Percentiles rank a stretch among this genome's conserved stretches.
phyloP scores from a whole-genome alignment of 2,329 filamentous ascomycete species.

The Huntiella savannae region DNA sequence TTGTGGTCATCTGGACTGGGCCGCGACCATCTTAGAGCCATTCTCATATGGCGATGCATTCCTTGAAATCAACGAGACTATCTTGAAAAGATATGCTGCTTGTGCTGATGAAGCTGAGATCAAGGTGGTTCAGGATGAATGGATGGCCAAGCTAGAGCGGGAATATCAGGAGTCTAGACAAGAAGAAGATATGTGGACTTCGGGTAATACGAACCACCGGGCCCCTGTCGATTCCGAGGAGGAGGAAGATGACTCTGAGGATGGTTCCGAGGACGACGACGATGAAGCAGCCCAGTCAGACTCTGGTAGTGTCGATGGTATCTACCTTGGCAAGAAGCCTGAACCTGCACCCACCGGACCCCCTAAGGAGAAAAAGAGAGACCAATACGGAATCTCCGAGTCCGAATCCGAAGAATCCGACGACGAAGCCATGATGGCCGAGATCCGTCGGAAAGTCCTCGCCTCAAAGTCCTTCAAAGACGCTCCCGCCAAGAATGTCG shows the following conservation, averaged over 20 bases:
- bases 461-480: conserved; percentile 67
- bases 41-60: conserved; percentile 85
- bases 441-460: conserved; percentile 74
- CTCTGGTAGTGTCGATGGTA: conserved; percentile 32
- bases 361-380: conserved; percentile 23
- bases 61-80: conserved; percentile 67
- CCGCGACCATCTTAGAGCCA: conserved; percentile 58
- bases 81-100: conserved; percentile 69
- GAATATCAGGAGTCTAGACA: conserved; percentile 71
- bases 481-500: conserved; percentile 24
- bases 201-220: conserved; percentile 66
- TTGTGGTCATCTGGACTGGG: conserved; percentile 83
- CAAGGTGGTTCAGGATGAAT: conserved; percentile 68
- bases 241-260: conserved; percentile 32
- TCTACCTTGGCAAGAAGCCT: conserved; percentile 40
- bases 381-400: conserved; percentile 61
- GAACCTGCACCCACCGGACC: conserved; percentile 15
- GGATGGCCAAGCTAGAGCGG: conserved; percentile 75
- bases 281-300: conserved; percentile 25
- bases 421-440: conserved; percentile 74
- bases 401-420: conserved; percentile 69
- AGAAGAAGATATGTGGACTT: conserved; percentile 69
- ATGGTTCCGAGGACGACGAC: conserved; percentile 29
- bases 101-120: conserved; percentile 66
- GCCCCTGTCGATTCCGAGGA: conserved; percentile 32